Conservation (phyloP, 2,329 filamentous ascomycete genomes). For the Stemphylium lycopersici region DNA sequence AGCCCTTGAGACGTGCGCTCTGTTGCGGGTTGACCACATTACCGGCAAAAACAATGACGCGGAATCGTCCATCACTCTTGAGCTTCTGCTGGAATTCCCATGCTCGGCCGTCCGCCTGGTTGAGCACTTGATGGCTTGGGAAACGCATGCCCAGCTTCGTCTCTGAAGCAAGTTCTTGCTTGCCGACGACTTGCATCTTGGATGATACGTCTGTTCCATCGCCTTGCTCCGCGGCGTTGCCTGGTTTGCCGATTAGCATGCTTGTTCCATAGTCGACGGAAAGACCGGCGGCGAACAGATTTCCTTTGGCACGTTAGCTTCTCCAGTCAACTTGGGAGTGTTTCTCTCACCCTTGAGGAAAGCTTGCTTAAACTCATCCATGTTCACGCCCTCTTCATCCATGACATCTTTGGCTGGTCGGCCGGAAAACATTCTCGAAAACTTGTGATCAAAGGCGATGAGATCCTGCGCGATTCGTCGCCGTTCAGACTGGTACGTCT, state of each 20-base stretch:
- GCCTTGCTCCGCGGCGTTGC: conserved; percentile 52
- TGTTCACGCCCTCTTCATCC: conserved; percentile 66
- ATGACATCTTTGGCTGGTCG: conserved; percentile 63
- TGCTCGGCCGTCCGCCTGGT: conserved; percentile 61
- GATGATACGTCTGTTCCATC: conserved; percentile 55
- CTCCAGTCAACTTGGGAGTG: no score
- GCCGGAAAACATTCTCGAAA: conserved; percentile 55
- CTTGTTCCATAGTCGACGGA: conserved; percentile 65
- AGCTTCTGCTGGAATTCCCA: conserved; percentile 66
- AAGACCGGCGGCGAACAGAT: conserved; percentile 64
- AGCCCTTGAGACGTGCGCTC: conserved; percentile 52
- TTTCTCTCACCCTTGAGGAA: conserved; percentile 56
- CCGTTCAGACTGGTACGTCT: conserved; percentile 62
- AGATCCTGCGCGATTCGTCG: conserved; percentile 68
- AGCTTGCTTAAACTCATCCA: conserved; percentile 67
- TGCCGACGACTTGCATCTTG: conserved; percentile 38
- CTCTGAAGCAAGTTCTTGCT: conserved; percentile 53
- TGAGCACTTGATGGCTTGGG: conserved; percentile 64
- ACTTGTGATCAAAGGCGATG: conserved; percentile 62
- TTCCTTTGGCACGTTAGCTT: conserved; percentile 45
- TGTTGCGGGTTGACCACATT: conserved; percentile 57
- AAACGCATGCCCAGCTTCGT: conserved; percentile 63
- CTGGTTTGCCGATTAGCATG: conserved; percentile 61
- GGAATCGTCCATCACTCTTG: conserved; percentile 63
- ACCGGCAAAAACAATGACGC: conserved; percentile 67